Evolutionary conservation across 345 rosid genomes (phyloP), one percentile per base, ranked within the genome.

Genomic region (Draba incana): DNA sequence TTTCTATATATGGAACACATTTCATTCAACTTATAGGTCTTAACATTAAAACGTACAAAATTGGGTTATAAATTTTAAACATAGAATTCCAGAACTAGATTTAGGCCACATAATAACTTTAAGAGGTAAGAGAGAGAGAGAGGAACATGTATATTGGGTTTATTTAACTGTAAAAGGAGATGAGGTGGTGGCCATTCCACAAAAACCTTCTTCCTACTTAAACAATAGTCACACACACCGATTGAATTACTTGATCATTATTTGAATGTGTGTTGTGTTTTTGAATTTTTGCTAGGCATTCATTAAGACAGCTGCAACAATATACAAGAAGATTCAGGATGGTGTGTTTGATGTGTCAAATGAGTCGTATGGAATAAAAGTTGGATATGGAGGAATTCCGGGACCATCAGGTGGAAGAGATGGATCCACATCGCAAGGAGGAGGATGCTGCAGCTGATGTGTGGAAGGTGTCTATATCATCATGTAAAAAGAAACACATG

Each of bases 291-390:
- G 72, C 27, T 71, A 93, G 98, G 98, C 98, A 45, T 94, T 94
- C 77, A 87, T 89, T 60, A 87, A 85, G 82, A 89, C 98, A 57
- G 99, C 99, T 44, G 92, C 95, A 64, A 86, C 95, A 59, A 89
- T 92, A 80, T 92, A 89, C 86, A 88, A 89, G 76, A 94, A 94
- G 82, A 94, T 94, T 70, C 93, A 91, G 78, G 99, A 94, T 74
- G 99, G 99, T 47, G 98, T 87, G 52, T 94, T 94, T 71, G 99
- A 94, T 80, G 96, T 89, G 49, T 94, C 99, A 35, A 88, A 89
- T 64, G 97, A 94, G 95, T 91, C 99, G 8, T 91, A 87, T 58
- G 99, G 99, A 76, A 94, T 91, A 57, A 94, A 94, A 77, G 96
- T 94, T 28, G 99, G 99, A 62, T 91, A 89, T 23, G 98, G 97